Evolutionary conservation across 2,329 filamentous ascomycete genomes (phyloP).

Genomic region (Fusarium pininemorale): DNA sequence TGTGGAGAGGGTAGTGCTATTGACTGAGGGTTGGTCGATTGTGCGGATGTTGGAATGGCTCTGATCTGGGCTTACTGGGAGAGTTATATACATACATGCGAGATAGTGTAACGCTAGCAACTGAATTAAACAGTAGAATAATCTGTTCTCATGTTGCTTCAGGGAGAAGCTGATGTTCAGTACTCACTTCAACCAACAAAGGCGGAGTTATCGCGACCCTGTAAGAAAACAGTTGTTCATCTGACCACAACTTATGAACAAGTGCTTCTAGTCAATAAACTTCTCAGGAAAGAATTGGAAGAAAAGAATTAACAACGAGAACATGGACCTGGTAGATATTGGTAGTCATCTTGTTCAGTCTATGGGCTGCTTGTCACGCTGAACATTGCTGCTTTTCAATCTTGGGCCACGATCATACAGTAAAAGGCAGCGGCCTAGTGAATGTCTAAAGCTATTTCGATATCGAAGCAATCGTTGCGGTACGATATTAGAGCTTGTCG

Average conservation of each 20-base stretch:
- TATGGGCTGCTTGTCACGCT: not conserved
- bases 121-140: rapidly evolving
- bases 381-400: not conserved
- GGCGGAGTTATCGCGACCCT: too few relatives aligned
- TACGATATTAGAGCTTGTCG: too few relatives aligned
- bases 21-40: not conserved
- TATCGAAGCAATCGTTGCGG: too few relatives aligned
- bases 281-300: rapidly evolving
- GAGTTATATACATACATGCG: not conserved
- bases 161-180: not conserved
- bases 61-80: not conserved
- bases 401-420: too few relatives aligned
- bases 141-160: not conserved
- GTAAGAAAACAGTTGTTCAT: not conserved
- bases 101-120: rapidly evolving
- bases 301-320: rapidly evolving
- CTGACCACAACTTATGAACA: not conserved
- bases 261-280: not conserved
- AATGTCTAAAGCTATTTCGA: too few relatives aligned
- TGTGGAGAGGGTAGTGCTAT: not conserved
- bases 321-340: not conserved
- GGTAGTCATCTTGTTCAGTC: not conserved
- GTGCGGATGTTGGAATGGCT: not conserved
- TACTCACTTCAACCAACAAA: not conserved
- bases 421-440: not conserved